A percentile compares a stretch with the other conserved stretches of the same genome.
These are phyloP conservation scores for Mastigamoeba balamuthi DNA, from an alignment of 78 protist species.

Conservation along the genomic window DNA sequence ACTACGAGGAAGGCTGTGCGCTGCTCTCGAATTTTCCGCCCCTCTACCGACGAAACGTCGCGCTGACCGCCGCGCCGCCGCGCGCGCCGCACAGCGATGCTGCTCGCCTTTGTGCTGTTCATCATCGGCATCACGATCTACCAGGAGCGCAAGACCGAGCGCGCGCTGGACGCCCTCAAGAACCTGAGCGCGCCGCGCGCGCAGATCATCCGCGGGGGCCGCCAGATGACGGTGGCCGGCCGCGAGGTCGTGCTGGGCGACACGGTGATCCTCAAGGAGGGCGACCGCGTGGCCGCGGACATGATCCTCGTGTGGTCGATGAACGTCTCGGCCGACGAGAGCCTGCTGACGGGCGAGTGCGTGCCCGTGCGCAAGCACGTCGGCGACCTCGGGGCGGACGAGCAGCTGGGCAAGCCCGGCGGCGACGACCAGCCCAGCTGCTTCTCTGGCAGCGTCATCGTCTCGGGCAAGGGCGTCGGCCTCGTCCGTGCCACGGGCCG, in stretches of 20 bases:
- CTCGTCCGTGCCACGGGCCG: slow-evolving; percentile 9
- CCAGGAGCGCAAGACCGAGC: slow-evolving; percentile 62
- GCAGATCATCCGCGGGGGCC: slow-evolving; percentile 8
- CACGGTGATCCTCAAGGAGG: slow-evolving; percentile 7
- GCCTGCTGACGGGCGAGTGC: slow-evolving; percentile 4
- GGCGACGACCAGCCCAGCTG: not conserved
- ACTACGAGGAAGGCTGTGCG: not conserved
- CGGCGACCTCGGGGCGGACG: too few species aligned
- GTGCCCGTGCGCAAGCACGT: not conserved
- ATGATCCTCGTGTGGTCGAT: slow-evolving; percentile 1
- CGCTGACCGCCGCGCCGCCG: too few species aligned
- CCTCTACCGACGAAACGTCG: too few species aligned
- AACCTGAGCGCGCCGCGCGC: not conserved
- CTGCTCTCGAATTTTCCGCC: too few species aligned
- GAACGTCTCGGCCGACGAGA: slow-evolving; percentile 23
- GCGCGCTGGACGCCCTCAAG: slow-evolving; percentile 43
- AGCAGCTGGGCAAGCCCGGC: not conserved
- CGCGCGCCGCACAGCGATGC: too few species aligned
- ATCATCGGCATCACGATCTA: slow-evolving; percentile 5
- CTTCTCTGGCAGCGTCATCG: slow-evolving; percentile 5
- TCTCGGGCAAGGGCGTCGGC: slow-evolving; percentile 14
- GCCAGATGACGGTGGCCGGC: not conserved
- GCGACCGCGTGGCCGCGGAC: slow-evolving; percentile 56
- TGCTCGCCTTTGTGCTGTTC: not conserved
- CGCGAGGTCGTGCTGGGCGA: slow-evolving; percentile 29